Percentiles rank a stretch among this genome's conserved stretches.
phyloP scores from a whole-genome alignment of 2,329 filamentous ascomycete species.

The Coniella lustricola region DNA sequence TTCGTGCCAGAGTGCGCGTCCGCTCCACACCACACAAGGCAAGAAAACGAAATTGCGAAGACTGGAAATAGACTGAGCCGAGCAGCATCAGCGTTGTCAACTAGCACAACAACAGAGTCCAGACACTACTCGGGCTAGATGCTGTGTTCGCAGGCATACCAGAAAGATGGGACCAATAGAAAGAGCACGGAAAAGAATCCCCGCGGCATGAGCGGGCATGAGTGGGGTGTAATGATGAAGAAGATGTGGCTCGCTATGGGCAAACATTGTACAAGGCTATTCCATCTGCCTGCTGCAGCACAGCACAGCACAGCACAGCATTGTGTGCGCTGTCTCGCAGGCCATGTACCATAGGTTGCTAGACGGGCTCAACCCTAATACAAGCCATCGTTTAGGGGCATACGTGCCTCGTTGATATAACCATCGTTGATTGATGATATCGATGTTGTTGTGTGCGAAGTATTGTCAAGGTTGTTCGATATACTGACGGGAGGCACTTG shows the following conservation, averaged over 20 bases:
- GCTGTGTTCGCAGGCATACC: too few relatives aligned
- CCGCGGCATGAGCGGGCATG: not conserved
- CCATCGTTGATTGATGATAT: too few relatives aligned
- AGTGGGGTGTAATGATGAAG: not conserved
- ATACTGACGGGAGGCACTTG: too few relatives aligned
- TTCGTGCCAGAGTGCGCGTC: too few relatives aligned
- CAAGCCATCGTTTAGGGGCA: constrained; percentile 15
- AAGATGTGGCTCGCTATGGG: not conserved
- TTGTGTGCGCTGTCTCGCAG: not conserved
- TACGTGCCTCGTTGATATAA: constrained; percentile 13
- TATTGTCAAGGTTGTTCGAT: too few relatives aligned
- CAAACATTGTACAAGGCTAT: not conserved
- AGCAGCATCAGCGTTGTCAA: not conserved
- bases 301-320: too few relatives aligned
- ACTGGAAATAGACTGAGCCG: too few relatives aligned
- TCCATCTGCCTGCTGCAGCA: not conserved
- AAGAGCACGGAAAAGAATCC: too few relatives aligned
- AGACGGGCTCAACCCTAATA: constrained; percentile 9
- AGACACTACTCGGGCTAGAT: too few relatives aligned
- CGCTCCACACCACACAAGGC: not conserved
- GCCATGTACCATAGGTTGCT: constrained; percentile 12
- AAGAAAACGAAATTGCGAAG: not conserved
- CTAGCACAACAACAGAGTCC: too few relatives aligned
- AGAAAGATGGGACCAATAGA: too few relatives aligned
- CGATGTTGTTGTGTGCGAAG: too few relatives aligned